Evolutionary conservation across 192 early-diverging fungal genomes (phyloP), one percentile per base, ranked within the genome.

Genomic region (Lobosporangium transversale): DNA sequence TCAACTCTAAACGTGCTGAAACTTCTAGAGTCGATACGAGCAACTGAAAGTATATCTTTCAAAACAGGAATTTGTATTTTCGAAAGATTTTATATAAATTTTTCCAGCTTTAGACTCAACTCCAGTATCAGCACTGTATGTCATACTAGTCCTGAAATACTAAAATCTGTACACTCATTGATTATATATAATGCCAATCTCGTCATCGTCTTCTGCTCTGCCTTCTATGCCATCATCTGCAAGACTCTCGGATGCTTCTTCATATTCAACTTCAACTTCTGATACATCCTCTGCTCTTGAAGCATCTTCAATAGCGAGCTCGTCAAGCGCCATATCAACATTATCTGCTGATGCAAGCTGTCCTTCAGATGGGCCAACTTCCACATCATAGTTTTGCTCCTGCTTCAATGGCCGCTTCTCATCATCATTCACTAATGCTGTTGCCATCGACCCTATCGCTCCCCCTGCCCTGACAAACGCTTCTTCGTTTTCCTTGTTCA

Each of bases 181-280:
- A n/a, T n/a, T n/a, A n/a, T n/a, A n/a, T n/a, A n/a, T n/a, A n/a
- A n/a, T n/a, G n/a, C n/a, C n/a, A n/a, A n/a, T n/a, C n/a, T n/a
- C n/a, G n/a, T n/a, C n/a, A n/a, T n/a, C n/a, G n/a, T n/a, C n/a
- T n/a, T n/a, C n/a, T n/a, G n/a, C n/a, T n/a, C n/a, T n/a, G n/a
- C n/a, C n/a, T n/a, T n/a, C n/a, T n/a, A n/a, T n/a, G n/a, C n/a
- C n/a, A n/a, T n/a, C n/a, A n/a, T n/a, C n/a, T n/a, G n/a, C n/a
- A n/a, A n/a, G n/a, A n/a, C n/a, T n/a, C n/a, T n/a, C n/a, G n/a
- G 37, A 40, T 40, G 37, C 8, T 40, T 40, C 37, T 14, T 40
- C 37, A 40, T 40, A 40, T 14, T 70, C 68, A 14, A 62, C 51
- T 20, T 62, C 68, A 10, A 70, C 68, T 26, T 70, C 68, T 0